These are phyloP conservation scores for Mucor lusitanicus DNA, from an alignment of 371 early-diverging fungal species.

Conservation along the genomic window DNA sequence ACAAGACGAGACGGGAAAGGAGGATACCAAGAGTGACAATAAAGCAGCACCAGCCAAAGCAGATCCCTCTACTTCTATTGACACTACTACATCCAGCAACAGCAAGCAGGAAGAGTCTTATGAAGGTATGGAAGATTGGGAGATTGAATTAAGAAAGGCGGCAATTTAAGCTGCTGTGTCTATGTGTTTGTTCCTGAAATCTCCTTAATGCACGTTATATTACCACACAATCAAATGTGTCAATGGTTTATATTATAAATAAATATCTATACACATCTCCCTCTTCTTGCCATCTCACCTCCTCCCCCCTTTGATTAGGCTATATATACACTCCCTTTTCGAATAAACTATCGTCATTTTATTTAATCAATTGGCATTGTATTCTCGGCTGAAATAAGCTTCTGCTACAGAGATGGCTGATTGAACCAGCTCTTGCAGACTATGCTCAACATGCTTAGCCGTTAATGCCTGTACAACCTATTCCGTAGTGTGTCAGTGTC, in stretches of 20 bases:
- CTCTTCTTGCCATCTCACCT: background rate
- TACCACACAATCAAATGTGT: background rate
- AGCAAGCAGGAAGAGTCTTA: constrained; percentile 10
- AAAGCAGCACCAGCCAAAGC: background rate
- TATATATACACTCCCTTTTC: background rate
- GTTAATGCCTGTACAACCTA: constrained; percentile 6
- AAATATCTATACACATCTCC: background rate
- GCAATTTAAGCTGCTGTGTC: constrained; percentile 19
- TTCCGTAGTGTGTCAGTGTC: background rate
- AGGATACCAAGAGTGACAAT: background rate
- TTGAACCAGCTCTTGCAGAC: constrained; percentile 11
- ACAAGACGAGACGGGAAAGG: background rate
- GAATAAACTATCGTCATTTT: background rate
- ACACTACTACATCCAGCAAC: background rate
- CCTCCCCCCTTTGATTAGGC: background rate
- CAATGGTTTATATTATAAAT: background rate
- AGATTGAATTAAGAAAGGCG: constrained; percentile 38
- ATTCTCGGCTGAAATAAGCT: constrained; percentile 28
- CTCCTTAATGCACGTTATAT: background rate
- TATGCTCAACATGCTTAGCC: background rate
- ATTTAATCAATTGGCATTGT: constrained; percentile 13
- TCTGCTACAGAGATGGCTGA: constrained; percentile 18
- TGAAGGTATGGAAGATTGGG: constrained; percentile 51
- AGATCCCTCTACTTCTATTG: background rate
- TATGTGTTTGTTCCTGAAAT: background rate